Base-by-base conservation (phyloP, 2,329 filamentous ascomycete genomes). In the Alternaria infectoria region DNA sequence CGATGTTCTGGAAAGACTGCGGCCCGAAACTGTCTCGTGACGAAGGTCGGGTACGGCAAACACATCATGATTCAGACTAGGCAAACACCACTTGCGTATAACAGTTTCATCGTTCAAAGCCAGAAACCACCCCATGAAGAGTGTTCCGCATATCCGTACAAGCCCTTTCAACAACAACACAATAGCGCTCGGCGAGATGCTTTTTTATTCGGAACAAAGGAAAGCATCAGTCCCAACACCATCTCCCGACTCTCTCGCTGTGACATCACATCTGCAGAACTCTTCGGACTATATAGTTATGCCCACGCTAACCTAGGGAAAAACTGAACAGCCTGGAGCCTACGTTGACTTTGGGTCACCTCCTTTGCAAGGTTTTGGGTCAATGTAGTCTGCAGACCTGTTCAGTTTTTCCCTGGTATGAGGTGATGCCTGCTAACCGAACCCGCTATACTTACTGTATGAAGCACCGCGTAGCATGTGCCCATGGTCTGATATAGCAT, bases 1-100 rank as follows among this genome's bases (percentile, higher is more conserved):
- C 60, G 51, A 56, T 46, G 50, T 67, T 62, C 57, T 62, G 40
- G 59, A 59, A 64, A 46, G 46, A 51, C 46, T 21, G 21, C 59
- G 58, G 56, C 61, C 52, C 59, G 60, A 61, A 23, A 54, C 21
- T 50, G 62, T 21, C 56, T 56, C 46, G 45, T 55, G 43, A 32
- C 62, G 26, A 30, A 19, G 46, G 9, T 17, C 46, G 46, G 23
- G 23, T 17, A 28, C 12, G 25, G 46, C n/a, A 49, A 26, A 15
- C 46, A 28, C n/a, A 49, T 28, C n/a, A 50, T 17, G 5, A 19
- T 30, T n/a, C 25, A 50, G 46, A 21, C 50, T 19, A 44, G 25
- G 36, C 26, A 7, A 28, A 17, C 25, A 30, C 28, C 25, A 12
- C 46, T 50, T 19, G 25, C 17, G 46, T 30, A 30, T 12, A 13